Percentiles rank a stretch among this genome's conserved stretches.
Evolutionary conservation across 2,329 filamentous ascomycete species (phyloP).

Genomic region (Aspergillus uvarum): DNA sequence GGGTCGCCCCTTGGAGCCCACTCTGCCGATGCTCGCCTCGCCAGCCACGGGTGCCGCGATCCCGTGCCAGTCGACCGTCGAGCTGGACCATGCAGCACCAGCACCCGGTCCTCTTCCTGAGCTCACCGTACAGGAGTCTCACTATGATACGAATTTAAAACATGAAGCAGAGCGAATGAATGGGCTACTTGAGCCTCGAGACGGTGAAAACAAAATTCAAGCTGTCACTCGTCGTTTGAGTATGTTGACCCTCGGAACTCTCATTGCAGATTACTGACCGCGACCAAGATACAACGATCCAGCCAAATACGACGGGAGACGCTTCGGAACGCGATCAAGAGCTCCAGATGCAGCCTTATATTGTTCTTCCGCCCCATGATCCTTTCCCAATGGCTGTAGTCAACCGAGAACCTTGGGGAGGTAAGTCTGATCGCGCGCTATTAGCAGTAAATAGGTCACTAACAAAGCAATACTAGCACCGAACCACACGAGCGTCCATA

Average conservation of each 20-base stretch:
- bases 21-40: conserved; percentile 56
- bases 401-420: conserved; percentile 65
- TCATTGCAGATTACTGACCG: neutral
- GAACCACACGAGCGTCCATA: conserved; percentile 60
- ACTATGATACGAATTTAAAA: conserved; percentile 63
- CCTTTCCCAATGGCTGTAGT: conserved; percentile 71
- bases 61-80: conserved; percentile 22
- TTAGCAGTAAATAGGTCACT: neutral
- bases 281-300: conserved; percentile 53
- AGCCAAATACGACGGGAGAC: conserved; percentile 50
- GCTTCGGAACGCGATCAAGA: conserved; percentile 55
- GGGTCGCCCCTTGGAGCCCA: conserved; percentile 62
- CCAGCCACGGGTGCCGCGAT: conserved; percentile 44
- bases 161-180: conserved; percentile 64
- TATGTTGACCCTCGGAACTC: conserved; percentile 13
- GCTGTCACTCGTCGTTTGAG: conserved; percentile 66
- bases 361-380: conserved; percentile 53
- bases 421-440: conserved; percentile 23
- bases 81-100: conserved; percentile 13
- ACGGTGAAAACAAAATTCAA: conserved; percentile 55
- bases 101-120: conserved; percentile 45
- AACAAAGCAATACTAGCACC: conserved; percentile 39
- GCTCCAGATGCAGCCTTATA: conserved; percentile 66
- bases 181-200: conserved; percentile 51
- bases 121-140: conserved; percentile 58